These are phyloP conservation scores for Exserohilum rostratum DNA, from an alignment of 2,329 filamentous ascomycete genomes.

Conservation along the genomic window DNA sequence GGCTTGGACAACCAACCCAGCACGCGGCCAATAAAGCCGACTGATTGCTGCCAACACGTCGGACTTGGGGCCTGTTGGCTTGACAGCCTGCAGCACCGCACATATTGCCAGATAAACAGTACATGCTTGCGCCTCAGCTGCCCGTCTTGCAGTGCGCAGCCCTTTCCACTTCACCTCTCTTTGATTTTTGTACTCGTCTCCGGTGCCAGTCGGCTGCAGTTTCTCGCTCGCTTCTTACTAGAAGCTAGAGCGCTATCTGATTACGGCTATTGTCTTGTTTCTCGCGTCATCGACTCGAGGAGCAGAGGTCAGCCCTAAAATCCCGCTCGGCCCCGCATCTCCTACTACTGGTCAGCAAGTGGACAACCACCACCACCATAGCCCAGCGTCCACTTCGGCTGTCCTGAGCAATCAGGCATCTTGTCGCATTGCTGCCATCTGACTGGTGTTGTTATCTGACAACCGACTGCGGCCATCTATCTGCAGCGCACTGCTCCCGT, in stretches of 20 bases:
- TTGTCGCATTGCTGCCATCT: conserved; percentile 4
- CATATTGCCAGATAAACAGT: conserved; percentile 20
- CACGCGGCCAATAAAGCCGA: conserved; percentile 26
- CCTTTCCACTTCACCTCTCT: conserved; percentile 6
- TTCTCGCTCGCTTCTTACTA: not conserved
- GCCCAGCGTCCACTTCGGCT: conserved; percentile 15
- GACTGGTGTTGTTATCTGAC: conserved; percentile 22
- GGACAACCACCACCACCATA: conserved; percentile 28
- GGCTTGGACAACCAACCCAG: conserved; percentile 16
- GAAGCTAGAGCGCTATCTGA: not conserved
- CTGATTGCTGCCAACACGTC: conserved; percentile 21
- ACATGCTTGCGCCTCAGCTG: conserved; percentile 29
- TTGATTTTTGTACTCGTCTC: not conserved
- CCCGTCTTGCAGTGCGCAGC: conserved; percentile 4
- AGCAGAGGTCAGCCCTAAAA: conserved; percentile 23
- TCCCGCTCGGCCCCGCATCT: conserved; percentile 42
- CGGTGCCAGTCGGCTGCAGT: not conserved
- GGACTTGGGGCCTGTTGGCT: conserved; percentile 27
- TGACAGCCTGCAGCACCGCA: conserved; percentile 24
- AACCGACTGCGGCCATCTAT: conserved; percentile 9
- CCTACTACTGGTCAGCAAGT: conserved; percentile 25
- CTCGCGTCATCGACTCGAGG: conserved; percentile 29
- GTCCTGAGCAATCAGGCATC: conserved; percentile 17
- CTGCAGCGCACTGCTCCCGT: conserved; percentile 21
- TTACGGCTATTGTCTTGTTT: not conserved